Percentiles rank a stretch among this genome's conserved stretches.
phyloP scores from a whole-genome alignment of 306 rosid genomes.

The Begonia fuchsioides region DNA sequence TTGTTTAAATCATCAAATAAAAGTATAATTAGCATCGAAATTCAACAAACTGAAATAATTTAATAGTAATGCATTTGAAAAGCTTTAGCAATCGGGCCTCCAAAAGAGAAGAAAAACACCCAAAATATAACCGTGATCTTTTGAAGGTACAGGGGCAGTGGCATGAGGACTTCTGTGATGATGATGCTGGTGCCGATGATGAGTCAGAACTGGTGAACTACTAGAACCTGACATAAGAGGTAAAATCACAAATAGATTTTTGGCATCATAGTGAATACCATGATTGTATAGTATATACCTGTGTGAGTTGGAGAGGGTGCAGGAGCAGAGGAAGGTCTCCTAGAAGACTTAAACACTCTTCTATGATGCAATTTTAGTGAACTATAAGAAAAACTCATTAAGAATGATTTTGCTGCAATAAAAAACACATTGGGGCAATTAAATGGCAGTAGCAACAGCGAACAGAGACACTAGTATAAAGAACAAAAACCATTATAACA shows the following conservation, averaged over 20 bases:
- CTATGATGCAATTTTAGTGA: constrained; percentile 19
- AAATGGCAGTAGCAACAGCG: neutral
- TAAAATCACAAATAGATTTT: constrained; percentile 12
- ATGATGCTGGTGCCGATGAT: constrained; percentile 27
- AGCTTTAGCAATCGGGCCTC: neutral
- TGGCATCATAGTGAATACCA: constrained; percentile 1
- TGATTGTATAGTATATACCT: constrained; percentile 25
- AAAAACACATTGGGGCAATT: constrained; percentile 2
- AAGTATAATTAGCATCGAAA: too few relatives aligned
- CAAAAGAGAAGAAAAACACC: constrained; percentile 5
- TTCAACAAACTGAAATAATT: too few relatives aligned
- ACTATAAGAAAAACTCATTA: constrained; percentile 27
- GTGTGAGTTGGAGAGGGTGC: constrained; percentile 40
- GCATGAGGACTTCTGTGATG: constrained; percentile 25
- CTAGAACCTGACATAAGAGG: constrained; percentile 32
- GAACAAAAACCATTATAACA: neutral
- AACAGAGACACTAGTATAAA: constrained; percentile 1
- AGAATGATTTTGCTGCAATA: constrained; percentile 45
- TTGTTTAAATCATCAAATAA: too few relatives aligned
- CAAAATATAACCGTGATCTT: constrained; percentile 39
- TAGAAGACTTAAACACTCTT: constrained; percentile 24
- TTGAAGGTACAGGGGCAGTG: constrained; percentile 50
- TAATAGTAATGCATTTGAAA: too few relatives aligned
- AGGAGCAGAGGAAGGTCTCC: constrained; percentile 28
- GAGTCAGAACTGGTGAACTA: constrained; percentile 16